Evolutionary conservation across 768 basidiomycete genomes (phyloP).

Genomic region (Pholiota molesta): DNA sequence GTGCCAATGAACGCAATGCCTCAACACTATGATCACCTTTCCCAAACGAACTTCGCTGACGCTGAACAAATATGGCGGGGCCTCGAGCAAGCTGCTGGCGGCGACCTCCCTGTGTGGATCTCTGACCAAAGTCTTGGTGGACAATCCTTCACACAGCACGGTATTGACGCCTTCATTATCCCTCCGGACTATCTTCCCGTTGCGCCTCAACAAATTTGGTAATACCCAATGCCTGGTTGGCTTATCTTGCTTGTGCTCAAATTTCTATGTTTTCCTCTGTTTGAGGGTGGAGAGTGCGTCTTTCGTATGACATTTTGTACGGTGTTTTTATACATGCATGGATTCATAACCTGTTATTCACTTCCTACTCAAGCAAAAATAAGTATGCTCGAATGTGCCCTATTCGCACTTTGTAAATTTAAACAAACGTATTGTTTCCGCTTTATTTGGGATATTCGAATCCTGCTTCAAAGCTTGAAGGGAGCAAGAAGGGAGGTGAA

Average conservation of each 20-base stretch:
- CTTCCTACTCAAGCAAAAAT: not conserved
- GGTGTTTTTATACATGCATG: constrained; percentile 8
- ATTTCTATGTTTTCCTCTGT: not conserved
- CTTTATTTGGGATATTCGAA: too few relatives aligned
- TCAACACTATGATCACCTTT: constrained; percentile 31
- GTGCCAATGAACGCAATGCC: constrained; percentile 21
- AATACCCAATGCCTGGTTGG: constrained; percentile 17
- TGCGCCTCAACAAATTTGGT: constrained; percentile 78
- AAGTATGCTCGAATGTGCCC: not conserved
- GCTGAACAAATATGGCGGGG: constrained; percentile 78
- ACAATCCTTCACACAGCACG: constrained; percentile 73
- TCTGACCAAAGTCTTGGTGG: constrained; percentile 84
- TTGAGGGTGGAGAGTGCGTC: not conserved
- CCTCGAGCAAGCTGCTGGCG: constrained; percentile 69
- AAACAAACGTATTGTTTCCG: not conserved
- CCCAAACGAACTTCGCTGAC: constrained; percentile 35
- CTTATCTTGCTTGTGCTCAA: not conserved
- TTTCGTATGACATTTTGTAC: constrained; percentile 2
- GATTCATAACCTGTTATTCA: constrained; percentile 10
- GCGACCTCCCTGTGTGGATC: constrained; percentile 82
- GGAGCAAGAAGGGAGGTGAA: too few relatives aligned
- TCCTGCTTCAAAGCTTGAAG: too few relatives aligned
- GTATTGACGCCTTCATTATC: constrained; percentile 85
- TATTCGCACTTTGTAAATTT: not conserved
- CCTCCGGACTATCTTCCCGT: constrained; percentile 71